Conservation (phyloP, 2,329 filamentous ascomycete genomes). For the Chaetomiaceae sp. region DNA sequence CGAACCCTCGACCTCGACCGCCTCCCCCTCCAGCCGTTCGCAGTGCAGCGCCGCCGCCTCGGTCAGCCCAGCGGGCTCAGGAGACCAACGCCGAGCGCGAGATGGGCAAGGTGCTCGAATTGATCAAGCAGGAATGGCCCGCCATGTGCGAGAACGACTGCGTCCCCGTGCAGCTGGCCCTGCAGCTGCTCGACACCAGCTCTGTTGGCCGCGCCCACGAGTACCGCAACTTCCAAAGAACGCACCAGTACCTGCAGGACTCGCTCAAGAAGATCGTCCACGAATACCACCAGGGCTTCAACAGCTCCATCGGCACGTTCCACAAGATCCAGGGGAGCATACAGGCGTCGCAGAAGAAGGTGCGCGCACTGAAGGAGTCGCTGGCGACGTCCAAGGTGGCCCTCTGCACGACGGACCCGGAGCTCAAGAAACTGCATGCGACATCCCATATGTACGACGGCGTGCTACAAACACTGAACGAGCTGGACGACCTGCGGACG, state of each 20-base stretch:
- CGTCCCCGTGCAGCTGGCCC: conserved; percentile 87
- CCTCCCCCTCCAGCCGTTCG: conserved; percentile 25
- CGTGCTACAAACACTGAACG: conserved; percentile 75
- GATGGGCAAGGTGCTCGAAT: conserved; percentile 65
- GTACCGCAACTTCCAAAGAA: conserved; percentile 77
- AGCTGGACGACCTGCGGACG: conserved; percentile 81
- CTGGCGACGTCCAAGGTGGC: conserved; percentile 74
- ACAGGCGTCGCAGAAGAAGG: conserved; percentile 78
- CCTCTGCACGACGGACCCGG: conserved; percentile 80
- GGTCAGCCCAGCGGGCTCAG: conserved; percentile 29
- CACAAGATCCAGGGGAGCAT: conserved; percentile 97
- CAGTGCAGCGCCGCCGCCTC: conserved; percentile 30
- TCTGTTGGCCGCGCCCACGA: conserved; percentile 89
- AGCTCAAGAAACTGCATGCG: conserved; percentile 82
- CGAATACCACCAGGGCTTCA: conserved; percentile 98
- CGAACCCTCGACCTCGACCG: conserved; percentile 22
- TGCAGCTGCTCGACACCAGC: conserved; percentile 90
- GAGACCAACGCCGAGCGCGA: conserved; percentile 50
- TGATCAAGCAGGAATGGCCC: conserved; percentile 86
- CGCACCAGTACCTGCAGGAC: conserved; percentile 83
- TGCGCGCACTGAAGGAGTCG: conserved; percentile 78
- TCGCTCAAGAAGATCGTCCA: conserved; percentile 94
- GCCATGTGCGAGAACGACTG: conserved; percentile 87
- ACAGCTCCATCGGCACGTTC: conserved; percentile 97
- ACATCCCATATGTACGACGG: conserved; percentile 88